Percentiles rank a stretch among this genome's conserved stretches.
Conservation (phyloP, 1,139 yeast genomes). For the Lodderomyces theae region DNA sequence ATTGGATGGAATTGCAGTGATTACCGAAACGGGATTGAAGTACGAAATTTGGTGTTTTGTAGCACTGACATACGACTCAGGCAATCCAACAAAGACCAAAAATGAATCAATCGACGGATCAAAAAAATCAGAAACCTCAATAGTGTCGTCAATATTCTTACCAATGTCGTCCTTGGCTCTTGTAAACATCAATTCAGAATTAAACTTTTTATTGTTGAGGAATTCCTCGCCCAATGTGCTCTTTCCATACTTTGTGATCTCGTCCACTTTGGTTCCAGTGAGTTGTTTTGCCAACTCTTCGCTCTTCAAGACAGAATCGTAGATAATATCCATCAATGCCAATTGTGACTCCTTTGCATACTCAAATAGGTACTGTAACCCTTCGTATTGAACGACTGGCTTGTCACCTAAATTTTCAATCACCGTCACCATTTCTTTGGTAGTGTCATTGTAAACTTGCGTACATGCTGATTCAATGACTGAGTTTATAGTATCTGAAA, state of each 20-base stretch:
- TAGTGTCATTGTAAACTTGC: conserved; percentile 60
- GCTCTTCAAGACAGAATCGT: conserved; percentile 59
- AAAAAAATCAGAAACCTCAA: conserved; percentile 68
- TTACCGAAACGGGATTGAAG: conserved; percentile 35
- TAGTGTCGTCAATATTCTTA: conserved; percentile 55
- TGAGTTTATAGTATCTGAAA: conserved; percentile 59
- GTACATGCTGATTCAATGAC: conserved; percentile 62
- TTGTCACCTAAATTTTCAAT: conserved; percentile 57
- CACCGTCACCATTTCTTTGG: conserved; percentile 49
- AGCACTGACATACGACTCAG: conserved; percentile 28
- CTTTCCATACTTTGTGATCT: conserved; percentile 64
- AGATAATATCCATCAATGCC: conserved; percentile 61
- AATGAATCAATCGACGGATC: conserved; percentile 71
- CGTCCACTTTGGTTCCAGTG: conserved; percentile 59
- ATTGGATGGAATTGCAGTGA: conserved; percentile 32
- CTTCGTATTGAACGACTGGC: conserved; percentile 56
- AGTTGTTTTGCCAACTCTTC: conserved; percentile 65
- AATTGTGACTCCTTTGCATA: conserved; percentile 72
- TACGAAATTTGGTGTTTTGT: conserved; percentile 30
- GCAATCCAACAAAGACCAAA: conserved; percentile 42
- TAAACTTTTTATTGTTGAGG: conserved; percentile 64
- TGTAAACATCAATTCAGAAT: conserved; percentile 80
- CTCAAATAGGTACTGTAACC: conserved; percentile 62
- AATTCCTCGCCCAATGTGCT: conserved; percentile 60
- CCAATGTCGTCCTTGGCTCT: conserved; percentile 64